Evolutionary conservation across 306 rosid genomes (phyloP).

Genomic region (Nissolia schottii): DNA sequence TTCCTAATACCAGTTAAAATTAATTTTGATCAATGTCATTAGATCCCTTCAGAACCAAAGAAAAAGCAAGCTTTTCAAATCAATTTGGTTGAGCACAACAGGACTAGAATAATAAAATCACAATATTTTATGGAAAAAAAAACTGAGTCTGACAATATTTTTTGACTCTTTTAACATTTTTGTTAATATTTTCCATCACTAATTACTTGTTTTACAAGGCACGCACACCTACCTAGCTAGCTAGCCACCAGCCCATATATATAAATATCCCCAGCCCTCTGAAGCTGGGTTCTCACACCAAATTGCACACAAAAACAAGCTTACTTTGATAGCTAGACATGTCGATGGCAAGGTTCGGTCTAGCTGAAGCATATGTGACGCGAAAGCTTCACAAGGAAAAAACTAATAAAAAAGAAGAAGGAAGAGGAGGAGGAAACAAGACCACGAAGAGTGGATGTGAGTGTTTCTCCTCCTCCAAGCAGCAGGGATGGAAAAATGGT

Average conservation of each 20-base stretch:
- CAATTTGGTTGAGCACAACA: too few species aligned
- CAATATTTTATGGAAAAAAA: too few species aligned
- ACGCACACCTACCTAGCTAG: not conserved
- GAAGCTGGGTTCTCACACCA: not conserved
- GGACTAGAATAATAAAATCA: too few species aligned
- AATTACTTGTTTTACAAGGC: not conserved
- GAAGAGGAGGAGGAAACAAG: not conserved
- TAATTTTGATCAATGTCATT: too few species aligned
- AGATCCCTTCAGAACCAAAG: too few species aligned
- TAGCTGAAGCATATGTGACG: slow-evolving; percentile 6
- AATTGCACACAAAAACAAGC: not conserved
- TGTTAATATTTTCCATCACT: too few species aligned
- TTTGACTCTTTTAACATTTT: too few species aligned
- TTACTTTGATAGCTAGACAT: not conserved
- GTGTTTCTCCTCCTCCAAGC: not conserved
- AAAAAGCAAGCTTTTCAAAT: too few species aligned
- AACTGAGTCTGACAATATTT: too few species aligned
- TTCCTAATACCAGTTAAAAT: too few species aligned
- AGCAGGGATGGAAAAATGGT: not conserved
- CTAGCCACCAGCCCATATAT: not conserved
- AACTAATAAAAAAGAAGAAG: not conserved
- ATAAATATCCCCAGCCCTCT: not conserved
- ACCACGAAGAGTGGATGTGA: not conserved
- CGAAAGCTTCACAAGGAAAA: not conserved
- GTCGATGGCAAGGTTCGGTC: not conserved